Evolutionary conservation across 2,329 filamentous ascomycete genomes (phyloP), one percentile per base, ranked within the genome.

Genomic region (Coniochaeta hoffmannii): DNA sequence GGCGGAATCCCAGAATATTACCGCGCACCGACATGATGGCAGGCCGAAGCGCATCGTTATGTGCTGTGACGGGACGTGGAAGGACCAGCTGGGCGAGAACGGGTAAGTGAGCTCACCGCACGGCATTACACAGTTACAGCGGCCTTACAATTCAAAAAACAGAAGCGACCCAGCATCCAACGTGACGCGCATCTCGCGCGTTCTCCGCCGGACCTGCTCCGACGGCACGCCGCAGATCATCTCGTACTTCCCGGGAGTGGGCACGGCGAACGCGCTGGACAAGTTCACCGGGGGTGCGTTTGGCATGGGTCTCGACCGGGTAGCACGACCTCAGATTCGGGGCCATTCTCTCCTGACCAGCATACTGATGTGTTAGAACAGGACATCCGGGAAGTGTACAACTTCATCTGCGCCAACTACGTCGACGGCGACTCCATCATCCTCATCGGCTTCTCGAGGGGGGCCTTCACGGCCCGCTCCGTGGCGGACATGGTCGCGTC

Each of bases 391-490:
- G 66, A 71, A 52, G 66, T 67, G 8, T 73, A 73, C 63, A 68
- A 70, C 57, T 73, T 72, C 49, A 57, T 72, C 17, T 69, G 67
- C 57, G 62, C 66, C 58, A 73, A 73, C 60, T 72, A 72, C 56
- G 60, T 63, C 7, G 66, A 67, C 28, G 68, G 66, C 19, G 71
- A 73, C 56, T 60, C 64, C 46, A 68, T 73, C 26, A 62, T 71
- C 34, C 64, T 71, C 32, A 62, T 71, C 9, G 71, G 71, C 7
- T 74, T 73, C 59, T 73, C 70, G 2, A 62, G 71, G 2, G 71
- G 71, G 3, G 71, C 71, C 6, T 74, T 72, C 58, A 73, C 71
- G 1, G 71, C 70, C 22, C 68, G 71, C 6, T 68, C 71, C 0
- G 65, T 70, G 2, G 71, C 71, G 4, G 71, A 73, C 53, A 67